Evolutionary conservation across 1,284 basidiomycete species (phyloP).

Genomic region (Ganoderma resinaceum): DNA sequence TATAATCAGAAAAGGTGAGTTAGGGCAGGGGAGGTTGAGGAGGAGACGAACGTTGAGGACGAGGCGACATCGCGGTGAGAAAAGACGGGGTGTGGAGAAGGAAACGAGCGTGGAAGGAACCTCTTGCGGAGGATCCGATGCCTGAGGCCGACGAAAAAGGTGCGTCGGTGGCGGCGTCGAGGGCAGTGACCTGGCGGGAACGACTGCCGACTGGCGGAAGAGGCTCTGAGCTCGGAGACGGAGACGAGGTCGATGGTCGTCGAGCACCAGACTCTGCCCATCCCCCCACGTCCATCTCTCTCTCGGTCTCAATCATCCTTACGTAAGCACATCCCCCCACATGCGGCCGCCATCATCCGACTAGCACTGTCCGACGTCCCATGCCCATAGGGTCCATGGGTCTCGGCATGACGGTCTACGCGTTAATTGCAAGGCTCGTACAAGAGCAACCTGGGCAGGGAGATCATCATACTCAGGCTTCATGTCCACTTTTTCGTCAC

Average conservation of each 20-base stretch:
- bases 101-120: constrained; percentile 1
- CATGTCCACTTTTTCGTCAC: neutral
- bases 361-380: too few relatives aligned
- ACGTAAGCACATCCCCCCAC: constrained; percentile 19
- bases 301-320: neutral
- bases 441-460: too few relatives aligned
- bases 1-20: neutral
- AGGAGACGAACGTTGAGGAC: neutral
- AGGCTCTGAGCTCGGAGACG: constrained; percentile 11
- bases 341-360: neutral
- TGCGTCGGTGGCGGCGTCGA: constrained; percentile 7
- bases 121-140: neutral
- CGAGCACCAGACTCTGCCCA: constrained; percentile 9
- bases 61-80: neutral
- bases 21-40: neutral
- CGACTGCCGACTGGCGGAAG: neutral
- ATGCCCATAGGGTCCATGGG: too few relatives aligned
- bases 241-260: neutral
- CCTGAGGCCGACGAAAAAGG: neutral
- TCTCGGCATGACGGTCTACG: too few relatives aligned
- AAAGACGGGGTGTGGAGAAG: neutral
- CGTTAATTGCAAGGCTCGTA: too few relatives aligned
- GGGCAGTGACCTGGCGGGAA: neutral
- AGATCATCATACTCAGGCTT: neutral
- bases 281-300: neutral